These are phyloP conservation scores for Mycocentrospora acerina DNA, from an alignment of 2,329 filamentous ascomycete species.

Conservation along the genomic window DNA sequence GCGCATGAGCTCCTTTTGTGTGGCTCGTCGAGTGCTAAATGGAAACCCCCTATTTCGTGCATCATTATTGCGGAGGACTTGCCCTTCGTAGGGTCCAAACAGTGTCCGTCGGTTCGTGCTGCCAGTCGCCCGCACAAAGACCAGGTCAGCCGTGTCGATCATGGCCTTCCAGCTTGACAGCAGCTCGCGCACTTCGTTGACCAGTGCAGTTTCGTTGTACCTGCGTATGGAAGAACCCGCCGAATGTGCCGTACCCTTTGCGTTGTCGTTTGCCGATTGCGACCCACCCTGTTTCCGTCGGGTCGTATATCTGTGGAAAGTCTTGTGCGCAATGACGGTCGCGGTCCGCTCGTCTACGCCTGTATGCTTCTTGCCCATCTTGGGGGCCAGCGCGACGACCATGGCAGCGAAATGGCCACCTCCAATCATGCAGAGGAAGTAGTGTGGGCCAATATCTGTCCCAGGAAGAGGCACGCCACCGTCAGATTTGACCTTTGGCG, in stretches of 20 bases:
- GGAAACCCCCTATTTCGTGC: slow-evolving; percentile 82
- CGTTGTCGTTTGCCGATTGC: slow-evolving; percentile 88
- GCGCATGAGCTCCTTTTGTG: slow-evolving; percentile 91
- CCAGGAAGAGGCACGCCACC: slow-evolving; percentile 61
- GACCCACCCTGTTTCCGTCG: slow-evolving; percentile 93
- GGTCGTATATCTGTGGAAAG: slow-evolving; percentile 96
- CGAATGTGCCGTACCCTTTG: slow-evolving; percentile 92
- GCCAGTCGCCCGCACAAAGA: slow-evolving; percentile 90
- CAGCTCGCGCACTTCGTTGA: slow-evolving; percentile 81
- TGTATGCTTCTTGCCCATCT: slow-evolving; percentile 67
- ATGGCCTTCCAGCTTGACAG: slow-evolving; percentile 81
- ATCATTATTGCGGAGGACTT: slow-evolving; percentile 79
- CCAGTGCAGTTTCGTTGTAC: slow-evolving; percentile 90
- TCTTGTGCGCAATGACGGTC: slow-evolving; percentile 90
- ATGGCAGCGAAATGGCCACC: slow-evolving; percentile 97
- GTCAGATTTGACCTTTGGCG: slow-evolving; percentile 50
- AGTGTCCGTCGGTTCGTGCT: slow-evolving; percentile 82
- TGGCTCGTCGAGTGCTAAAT: slow-evolving; percentile 88
- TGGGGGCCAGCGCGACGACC: slow-evolving; percentile 85
- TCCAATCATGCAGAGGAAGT: slow-evolving; percentile 98
- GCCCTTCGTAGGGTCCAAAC: slow-evolving; percentile 88
- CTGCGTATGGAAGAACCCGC: slow-evolving; percentile 86
- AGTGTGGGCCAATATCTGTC: slow-evolving; percentile 72
- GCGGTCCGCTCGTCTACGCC: slow-evolving; percentile 81
- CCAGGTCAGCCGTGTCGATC: slow-evolving; percentile 78